These are phyloP conservation scores for Mycena sp. DNA, from an alignment of 1,284 basidiomycete genomes.

Conservation along the genomic window DNA sequence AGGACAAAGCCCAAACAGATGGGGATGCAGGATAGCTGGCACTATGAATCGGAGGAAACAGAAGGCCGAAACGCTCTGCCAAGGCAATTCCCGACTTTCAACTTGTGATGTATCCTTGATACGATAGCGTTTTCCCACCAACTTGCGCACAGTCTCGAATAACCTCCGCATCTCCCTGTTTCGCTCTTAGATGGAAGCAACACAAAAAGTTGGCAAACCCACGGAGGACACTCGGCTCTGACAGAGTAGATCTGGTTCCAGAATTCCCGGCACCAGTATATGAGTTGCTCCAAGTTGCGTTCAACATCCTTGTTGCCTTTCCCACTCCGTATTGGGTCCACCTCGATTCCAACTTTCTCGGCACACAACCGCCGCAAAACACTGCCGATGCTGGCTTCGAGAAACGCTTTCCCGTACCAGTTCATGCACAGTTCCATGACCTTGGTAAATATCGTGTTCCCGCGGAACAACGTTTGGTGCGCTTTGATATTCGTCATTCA, in stretches of 20 bases:
- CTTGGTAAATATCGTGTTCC: constrained; percentile 84
- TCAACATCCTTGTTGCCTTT: constrained; percentile 65
- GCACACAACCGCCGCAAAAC: constrained; percentile 72
- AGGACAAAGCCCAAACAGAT: constrained; percentile 77
- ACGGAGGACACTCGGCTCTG: constrained; percentile 79
- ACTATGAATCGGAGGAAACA: constrained; percentile 87
- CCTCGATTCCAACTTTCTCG: constrained; percentile 80
- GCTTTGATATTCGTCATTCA: constrained; percentile 46
- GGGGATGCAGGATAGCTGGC: constrained; percentile 81
- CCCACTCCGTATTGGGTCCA: constrained; percentile 73
- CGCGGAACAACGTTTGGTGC: constrained; percentile 78
- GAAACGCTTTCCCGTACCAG: constrained; percentile 77
- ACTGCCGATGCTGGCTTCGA: constrained; percentile 79
- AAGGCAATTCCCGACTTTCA: constrained; percentile 67
- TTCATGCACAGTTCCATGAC: constrained; percentile 82
- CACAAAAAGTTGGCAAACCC: constrained; percentile 39
- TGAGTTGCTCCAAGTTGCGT: constrained; percentile 74
- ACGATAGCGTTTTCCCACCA: constrained; percentile 74
- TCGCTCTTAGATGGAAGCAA: constrained; percentile 7
- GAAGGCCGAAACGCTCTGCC: constrained; percentile 87
- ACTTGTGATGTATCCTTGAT: constrained; percentile 49
- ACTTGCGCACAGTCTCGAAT: constrained; percentile 75
- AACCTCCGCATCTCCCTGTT: constrained; percentile 77
- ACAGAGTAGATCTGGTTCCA: constrained; percentile 83
- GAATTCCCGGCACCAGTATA: constrained; percentile 79